Conservation (phyloP, 2,329 filamentous ascomycete genomes). For the Penicillium occitanis region DNA sequence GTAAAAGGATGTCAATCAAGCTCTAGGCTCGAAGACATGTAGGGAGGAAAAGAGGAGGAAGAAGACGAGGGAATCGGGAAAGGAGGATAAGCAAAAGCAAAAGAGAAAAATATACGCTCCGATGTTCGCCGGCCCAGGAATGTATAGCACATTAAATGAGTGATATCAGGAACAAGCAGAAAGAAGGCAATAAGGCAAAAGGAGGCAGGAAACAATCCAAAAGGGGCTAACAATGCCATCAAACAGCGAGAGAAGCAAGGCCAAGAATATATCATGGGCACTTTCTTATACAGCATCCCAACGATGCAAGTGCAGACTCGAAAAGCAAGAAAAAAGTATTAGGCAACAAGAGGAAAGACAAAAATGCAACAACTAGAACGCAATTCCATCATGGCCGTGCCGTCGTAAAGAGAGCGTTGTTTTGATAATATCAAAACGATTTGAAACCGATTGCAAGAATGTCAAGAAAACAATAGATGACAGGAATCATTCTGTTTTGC, state of each 20-base stretch:
- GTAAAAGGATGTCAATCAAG: not conserved
- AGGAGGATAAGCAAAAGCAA: constrained; percentile 4
- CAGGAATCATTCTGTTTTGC: constrained; percentile 9
- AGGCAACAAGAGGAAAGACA: constrained; percentile 10
- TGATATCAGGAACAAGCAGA: constrained; percentile 21
- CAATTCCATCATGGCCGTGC: constrained; percentile 25
- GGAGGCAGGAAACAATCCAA: not conserved
- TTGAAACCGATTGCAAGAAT: constrained; percentile 17
- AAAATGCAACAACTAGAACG: constrained; percentile 18
- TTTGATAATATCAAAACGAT: constrained; percentile 18
- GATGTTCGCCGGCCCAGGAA: constrained; percentile 22
- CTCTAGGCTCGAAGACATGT: not conserved
- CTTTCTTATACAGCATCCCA: constrained; percentile 7
- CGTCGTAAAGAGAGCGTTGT: constrained; percentile 24
- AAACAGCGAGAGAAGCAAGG: constrained; percentile 2
- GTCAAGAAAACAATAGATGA: constrained; percentile 19
- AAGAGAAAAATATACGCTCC: constrained; percentile 18
- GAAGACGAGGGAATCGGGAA: not conserved
- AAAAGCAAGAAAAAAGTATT: not conserved
- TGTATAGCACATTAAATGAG: constrained; percentile 23
- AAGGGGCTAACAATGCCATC: constrained; percentile 12
- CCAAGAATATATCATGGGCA: constrained; percentile 6
- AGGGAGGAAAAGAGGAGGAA: not conserved
- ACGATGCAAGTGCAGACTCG: constrained; percentile 8
- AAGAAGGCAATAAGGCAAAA: constrained; percentile 12